Evolutionary conservation across 2,329 filamentous ascomycete species (phyloP), one percentile per base, ranked within the genome.

Genomic region (Epichloe brachyelytri): DNA sequence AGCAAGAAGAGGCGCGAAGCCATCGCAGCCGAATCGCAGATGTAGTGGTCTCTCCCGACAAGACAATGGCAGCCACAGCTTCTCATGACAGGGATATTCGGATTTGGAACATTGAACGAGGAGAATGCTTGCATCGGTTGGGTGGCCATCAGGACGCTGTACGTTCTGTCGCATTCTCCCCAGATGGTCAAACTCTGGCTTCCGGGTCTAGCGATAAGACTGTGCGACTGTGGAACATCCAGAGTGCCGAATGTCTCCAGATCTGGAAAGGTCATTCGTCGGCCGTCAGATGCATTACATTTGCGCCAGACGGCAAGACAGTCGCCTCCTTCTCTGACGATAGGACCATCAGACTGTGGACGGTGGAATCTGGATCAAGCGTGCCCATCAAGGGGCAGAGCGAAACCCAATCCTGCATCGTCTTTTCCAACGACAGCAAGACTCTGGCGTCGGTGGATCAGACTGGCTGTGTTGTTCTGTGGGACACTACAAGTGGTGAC

Each of bases 241-340:
- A 26, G 14, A 41, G 50, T n/a, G 48, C 51, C 7, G 30, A 26
- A 1, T 54, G 49, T 20, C 22, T 55, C n/a, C 53, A 59, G 45
- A 58, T 51, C 15, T 54, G 58, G n/a, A 53, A 55, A 17, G 56
- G 56, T 8, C 59, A 62, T 46, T 46, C 26, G 4, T 38, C 14
- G 6, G 26, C 5, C 0, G 50, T 58, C 14, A 40, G 5, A 7
- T 51, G 51, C 14, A 39, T 62, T n/a, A 49, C 49, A 5, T 60
- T 60, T 45, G 56, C 59, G 5, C 49, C 49, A 8, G 55, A 61
- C 36, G 50, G 53, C n/a, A 47, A 39, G 39, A 52, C 44, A 33
- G 38, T 61, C 8, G 58, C 53, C 34, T 60, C 57, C 5, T 53
- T 44, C n/a, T 59, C 53, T 2, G 5, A 46, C 2, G 56, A 60